Percentiles rank a stretch among this genome's conserved stretches.
phyloP scores from a whole-genome alignment of 805 yeast genomes.

The Yarrowia alimentaria region DNA sequence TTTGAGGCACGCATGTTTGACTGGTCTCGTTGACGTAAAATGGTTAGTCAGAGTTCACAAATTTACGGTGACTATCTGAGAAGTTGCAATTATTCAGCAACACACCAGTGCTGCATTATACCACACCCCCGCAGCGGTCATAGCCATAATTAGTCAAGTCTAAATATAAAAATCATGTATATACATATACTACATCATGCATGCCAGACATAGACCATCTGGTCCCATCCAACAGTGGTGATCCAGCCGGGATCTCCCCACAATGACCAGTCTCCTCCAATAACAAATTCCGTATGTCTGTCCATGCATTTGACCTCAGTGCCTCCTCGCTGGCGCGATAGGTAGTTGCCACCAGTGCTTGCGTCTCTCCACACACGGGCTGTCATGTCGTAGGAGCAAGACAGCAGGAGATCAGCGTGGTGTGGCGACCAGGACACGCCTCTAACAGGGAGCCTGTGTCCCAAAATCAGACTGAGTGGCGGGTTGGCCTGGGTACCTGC shows the following conservation, averaged over 20 bases:
- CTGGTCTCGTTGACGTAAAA: too few species aligned
- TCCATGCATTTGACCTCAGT: conserved; percentile 61
- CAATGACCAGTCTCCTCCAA: conserved; percentile 91
- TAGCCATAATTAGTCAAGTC: too few species aligned
- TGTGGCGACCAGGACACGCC: conserved; percentile 90
- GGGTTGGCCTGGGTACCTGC: conserved; percentile 37
- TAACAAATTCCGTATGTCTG: conserved; percentile 81
- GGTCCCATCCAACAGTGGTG: conserved; percentile 95
- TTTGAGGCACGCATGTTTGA: too few species aligned
- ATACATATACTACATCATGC: conserved; percentile 42
- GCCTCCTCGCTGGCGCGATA: conserved; percentile 13
- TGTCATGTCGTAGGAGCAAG: conserved; percentile 91
- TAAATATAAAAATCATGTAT: too few species aligned
- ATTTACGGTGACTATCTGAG: too few species aligned
- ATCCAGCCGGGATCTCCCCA: conserved; percentile 98
- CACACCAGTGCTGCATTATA: too few species aligned
- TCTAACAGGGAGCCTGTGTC: conserved; percentile 88
- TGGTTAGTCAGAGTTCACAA: too few species aligned
- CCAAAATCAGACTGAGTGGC: conserved; percentile 38
- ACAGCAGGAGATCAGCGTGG: conserved; percentile 61
- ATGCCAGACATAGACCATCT: conserved; percentile 88
- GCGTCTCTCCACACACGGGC: conserved; percentile 78
- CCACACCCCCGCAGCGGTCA: too few species aligned
- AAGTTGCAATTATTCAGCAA: too few species aligned
- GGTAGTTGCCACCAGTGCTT: conserved; percentile 42